Conservation (phyloP, 805 yeast genomes). For the Saturnispora ahearnii region DNA sequence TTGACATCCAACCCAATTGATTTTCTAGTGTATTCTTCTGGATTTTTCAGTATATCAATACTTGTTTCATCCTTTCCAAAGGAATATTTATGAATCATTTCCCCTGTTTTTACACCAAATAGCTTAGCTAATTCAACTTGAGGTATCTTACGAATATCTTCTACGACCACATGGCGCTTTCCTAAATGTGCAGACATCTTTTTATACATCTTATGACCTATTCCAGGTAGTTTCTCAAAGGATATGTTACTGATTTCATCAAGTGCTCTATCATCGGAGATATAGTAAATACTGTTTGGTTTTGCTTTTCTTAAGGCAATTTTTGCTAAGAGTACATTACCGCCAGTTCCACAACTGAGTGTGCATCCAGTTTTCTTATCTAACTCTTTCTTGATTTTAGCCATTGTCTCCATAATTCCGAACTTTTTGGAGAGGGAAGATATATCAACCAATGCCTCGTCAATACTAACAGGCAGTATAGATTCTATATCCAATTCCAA, state of each 20-base stretch:
- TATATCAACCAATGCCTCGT: slow-evolving; percentile 79
- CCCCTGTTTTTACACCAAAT: slow-evolving; percentile 67
- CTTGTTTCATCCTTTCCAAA: slow-evolving; percentile 61
- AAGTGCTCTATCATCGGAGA: slow-evolving; percentile 24
- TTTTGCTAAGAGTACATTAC: slow-evolving; percentile 69
- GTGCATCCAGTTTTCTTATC: slow-evolving; percentile 44
- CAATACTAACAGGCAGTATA: slow-evolving; percentile 80
- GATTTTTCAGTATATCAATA: slow-evolving; percentile 42
- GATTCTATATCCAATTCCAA: slow-evolving; percentile 35
- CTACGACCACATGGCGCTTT: slow-evolving; percentile 25
- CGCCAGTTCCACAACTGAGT: slow-evolving; percentile 73
- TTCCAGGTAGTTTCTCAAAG: slow-evolving; percentile 49
- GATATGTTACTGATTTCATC: slow-evolving; percentile 29
- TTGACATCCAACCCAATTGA: slow-evolving; percentile 82
- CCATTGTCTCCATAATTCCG: slow-evolving; percentile 24
- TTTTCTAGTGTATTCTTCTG: slow-evolving; percentile 50
- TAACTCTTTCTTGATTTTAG: slow-evolving; percentile 34
- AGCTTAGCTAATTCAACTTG: slow-evolving; percentile 31
- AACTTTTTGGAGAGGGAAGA: slow-evolving; percentile 19
- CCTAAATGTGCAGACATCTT: slow-evolving; percentile 31
- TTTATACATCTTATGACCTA: slow-evolving; percentile 42
- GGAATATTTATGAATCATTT: slow-evolving; percentile 48
- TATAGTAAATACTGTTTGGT: slow-evolving; percentile 55
- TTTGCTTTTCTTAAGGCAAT: slow-evolving; percentile 66
- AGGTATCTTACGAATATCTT: slow-evolving; percentile 31